phyloP scores from a whole-genome alignment of 805 yeast genomes.

The Saccharomycopsis olivae region DNA sequence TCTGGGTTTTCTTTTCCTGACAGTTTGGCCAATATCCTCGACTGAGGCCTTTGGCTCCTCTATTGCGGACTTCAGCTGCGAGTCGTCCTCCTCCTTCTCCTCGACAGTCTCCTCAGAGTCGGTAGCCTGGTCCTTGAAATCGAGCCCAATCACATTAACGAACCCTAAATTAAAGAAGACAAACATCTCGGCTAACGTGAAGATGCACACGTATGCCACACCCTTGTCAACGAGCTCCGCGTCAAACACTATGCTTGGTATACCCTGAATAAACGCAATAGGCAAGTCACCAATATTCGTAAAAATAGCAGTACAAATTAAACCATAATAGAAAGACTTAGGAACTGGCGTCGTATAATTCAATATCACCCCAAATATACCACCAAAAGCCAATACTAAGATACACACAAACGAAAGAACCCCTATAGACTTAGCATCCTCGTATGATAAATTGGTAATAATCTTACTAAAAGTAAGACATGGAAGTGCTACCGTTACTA shows the following conservation, averaged over 20 bases:
- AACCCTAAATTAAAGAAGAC: conserved; percentile 35
- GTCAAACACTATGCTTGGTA: conserved; percentile 27
- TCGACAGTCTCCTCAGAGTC: background rate
- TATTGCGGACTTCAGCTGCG: no score
- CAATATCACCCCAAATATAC: conserved; percentile 22
- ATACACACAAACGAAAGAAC: conserved; percentile 27
- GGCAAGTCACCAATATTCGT: conserved; percentile 44
- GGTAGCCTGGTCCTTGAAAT: conserved; percentile 18
- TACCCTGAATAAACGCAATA: conserved; percentile 41
- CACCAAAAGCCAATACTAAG: conserved; percentile 24
- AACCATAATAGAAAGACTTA: conserved; percentile 37
- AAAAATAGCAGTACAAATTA: conserved; percentile 38
- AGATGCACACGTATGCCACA: conserved; percentile 40
- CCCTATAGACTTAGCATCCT: conserved; percentile 44
- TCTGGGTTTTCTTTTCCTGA: background rate
- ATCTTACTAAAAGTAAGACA: conserved; percentile 43
- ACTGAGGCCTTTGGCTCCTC: background rate
- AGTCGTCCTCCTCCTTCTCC: background rate
- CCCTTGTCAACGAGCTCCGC: conserved; percentile 33
- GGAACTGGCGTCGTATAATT: conserved; percentile 33
- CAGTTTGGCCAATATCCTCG: background rate
- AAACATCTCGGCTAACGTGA: conserved; percentile 31
- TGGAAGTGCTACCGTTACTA: conserved; percentile 44
- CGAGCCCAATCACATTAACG: conserved; percentile 31
- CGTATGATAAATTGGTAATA: conserved; percentile 38